These are phyloP conservation scores for Emydomyces testavorans DNA, from an alignment of 2,329 filamentous ascomycete species.

Conservation along the genomic window DNA sequence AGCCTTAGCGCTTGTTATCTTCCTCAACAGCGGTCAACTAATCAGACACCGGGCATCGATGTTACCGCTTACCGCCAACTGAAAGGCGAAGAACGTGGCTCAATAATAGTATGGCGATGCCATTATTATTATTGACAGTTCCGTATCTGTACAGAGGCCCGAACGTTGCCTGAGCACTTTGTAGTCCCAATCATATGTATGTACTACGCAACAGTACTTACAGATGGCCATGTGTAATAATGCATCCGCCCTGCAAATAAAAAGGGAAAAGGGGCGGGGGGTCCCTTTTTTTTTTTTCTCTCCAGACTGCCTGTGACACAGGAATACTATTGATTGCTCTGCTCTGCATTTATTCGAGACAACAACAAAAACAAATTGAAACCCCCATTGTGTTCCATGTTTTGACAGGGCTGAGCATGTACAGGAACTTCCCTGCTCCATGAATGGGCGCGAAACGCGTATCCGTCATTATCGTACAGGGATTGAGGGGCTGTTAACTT, in stretches of 20 bases:
- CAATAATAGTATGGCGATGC: slow-evolving; percentile 1
- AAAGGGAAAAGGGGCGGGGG: neutral
- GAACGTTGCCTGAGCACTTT: neutral
- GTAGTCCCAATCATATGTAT: neutral
- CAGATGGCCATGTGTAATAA: too few relatives aligned
- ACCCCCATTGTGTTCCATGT: neutral
- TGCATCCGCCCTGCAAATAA: neutral
- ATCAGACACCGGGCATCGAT: too few relatives aligned
- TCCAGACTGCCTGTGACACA: slow-evolving; percentile 5
- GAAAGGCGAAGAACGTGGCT: slow-evolving; percentile 3
- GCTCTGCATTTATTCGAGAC: neutral
- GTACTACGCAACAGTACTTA: too few relatives aligned
- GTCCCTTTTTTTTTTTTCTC: neutral
- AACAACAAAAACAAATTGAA: neutral
- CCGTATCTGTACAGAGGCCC: neutral
- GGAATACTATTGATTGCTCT: neutral
- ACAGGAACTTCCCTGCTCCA: neutral
- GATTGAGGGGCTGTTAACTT: neutral
- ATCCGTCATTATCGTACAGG: neutral
- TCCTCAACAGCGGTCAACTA: neutral
- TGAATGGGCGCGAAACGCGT: too few relatives aligned
- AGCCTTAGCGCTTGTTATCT: neutral
- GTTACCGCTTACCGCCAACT: neutral
- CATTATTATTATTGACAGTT: neutral
- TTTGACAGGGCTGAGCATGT: slow-evolving; percentile 1